phyloP scores from a whole-genome alignment of 208 protist species.

The Tritrichomonas foetus region DNA sequence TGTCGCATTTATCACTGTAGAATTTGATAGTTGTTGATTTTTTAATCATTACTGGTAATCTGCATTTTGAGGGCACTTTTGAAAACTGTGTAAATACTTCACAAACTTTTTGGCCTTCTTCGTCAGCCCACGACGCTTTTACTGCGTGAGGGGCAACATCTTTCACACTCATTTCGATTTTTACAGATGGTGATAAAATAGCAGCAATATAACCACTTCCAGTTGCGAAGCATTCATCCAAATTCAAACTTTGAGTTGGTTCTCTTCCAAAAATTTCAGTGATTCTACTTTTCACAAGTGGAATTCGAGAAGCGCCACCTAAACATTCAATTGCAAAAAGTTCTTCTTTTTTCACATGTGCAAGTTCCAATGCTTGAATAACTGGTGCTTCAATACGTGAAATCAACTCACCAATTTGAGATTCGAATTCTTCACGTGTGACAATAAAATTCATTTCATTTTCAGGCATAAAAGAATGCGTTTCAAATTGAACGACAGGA shows the following conservation, averaged over 20 bases:
- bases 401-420: neutral
- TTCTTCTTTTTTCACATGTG: neutral
- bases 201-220: neutral
- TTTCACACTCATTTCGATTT: neutral
- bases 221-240: slow-evolving; percentile 19
- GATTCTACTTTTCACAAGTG: neutral
- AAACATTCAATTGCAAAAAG: neutral
- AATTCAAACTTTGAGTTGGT: neutral
- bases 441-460: neutral
- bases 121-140: neutral
- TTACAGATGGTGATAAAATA: too few species aligned
- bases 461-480: slow-evolving; percentile 49
- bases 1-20: neutral
- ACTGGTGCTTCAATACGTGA: neutral
- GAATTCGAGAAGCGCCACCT: neutral
- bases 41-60: neutral
- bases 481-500: slow-evolving; percentile 43
- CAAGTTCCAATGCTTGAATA: neutral
- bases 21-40: neutral
- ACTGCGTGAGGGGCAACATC: neutral
- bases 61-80: neutral
- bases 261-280: neutral
- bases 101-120: neutral
- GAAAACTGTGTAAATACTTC: neutral
- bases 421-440: neutral